Conservation (phyloP, 805 yeast genomes). For the Suhomyces kilbournensis region DNA sequence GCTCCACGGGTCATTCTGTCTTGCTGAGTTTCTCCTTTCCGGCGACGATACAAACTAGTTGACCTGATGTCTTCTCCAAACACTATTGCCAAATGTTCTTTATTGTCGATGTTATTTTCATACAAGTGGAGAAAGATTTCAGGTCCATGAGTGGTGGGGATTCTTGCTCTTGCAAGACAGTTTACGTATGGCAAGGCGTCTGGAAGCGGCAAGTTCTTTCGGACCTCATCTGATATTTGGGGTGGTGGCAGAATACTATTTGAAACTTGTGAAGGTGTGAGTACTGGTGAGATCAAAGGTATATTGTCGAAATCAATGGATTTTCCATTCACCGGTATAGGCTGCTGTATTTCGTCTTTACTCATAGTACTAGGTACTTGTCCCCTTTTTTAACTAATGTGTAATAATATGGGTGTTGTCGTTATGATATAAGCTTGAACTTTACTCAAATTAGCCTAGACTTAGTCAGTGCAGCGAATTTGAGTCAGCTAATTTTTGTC, state of each 20-base stretch:
- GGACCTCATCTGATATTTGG: slow-evolving; percentile 18
- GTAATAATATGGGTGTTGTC: background rate
- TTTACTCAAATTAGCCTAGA: background rate
- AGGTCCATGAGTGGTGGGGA: slow-evolving; percentile 93
- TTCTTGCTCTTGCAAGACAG: slow-evolving; percentile 92
- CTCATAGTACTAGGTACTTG: background rate
- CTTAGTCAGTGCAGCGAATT: background rate
- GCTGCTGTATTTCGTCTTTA: background rate
- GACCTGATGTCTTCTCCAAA: slow-evolving; percentile 92
- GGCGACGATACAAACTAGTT: slow-evolving; percentile 57
- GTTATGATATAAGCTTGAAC: background rate
- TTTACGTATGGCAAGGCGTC: slow-evolving; percentile 67
- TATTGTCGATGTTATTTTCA: slow-evolving; percentile 78
- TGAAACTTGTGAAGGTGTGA: slow-evolving; percentile 6
- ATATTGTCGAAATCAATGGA: slow-evolving; percentile 9
- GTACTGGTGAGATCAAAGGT: slow-evolving; percentile 13
- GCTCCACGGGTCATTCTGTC: slow-evolving; percentile 99
- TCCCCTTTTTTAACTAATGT: background rate
- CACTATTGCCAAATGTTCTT: slow-evolving; percentile 95
- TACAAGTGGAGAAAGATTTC: slow-evolving; percentile 91
- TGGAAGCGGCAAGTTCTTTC: slow-evolving; percentile 42
- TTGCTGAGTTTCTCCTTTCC: slow-evolving; percentile 75
- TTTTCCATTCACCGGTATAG: background rate
- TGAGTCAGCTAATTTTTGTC: background rate
- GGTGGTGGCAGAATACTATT: slow-evolving; percentile 5